Percentiles rank a stretch among this genome's conserved stretches.
These are phyloP conservation scores for Schoenoplectus triqueter DNA, from an alignment of 202 grass and related monocot species.

Conservation along the genomic window DNA sequence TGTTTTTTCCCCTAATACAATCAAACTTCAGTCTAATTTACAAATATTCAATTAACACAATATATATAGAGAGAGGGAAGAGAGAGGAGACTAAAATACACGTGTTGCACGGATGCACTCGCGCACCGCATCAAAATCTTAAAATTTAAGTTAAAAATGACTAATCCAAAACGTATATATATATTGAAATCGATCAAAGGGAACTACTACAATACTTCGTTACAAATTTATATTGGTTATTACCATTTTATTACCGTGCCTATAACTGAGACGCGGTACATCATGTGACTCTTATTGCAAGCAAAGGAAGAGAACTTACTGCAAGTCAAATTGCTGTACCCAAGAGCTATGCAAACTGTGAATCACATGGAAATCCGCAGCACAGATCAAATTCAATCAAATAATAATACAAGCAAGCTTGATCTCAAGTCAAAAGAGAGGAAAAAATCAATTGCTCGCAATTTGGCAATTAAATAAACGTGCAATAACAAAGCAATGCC, in stretches of 20 bases:
- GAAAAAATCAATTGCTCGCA: background rate
- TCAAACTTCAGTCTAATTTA: too few relatives aligned
- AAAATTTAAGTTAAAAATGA: too few relatives aligned
- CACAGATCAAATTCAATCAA: constrained; percentile 20
- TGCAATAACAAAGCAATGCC: background rate
- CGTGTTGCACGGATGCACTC: too few relatives aligned
- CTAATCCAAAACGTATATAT: too few relatives aligned
- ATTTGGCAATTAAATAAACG: constrained; percentile 7
- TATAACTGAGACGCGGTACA: background rate
- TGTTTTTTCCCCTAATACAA: too few relatives aligned
- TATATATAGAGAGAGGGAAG: too few relatives aligned
- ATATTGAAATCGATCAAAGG: too few relatives aligned
- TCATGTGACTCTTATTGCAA: constrained; percentile 28
- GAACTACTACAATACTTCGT: too few relatives aligned
- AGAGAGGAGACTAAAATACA: too few relatives aligned
- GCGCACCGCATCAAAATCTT: too few relatives aligned
- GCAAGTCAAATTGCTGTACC: constrained; percentile 20
- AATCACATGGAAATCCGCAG: constrained; percentile 22
- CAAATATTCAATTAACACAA: too few relatives aligned
- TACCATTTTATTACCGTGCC: background rate
- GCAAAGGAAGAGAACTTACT: background rate
- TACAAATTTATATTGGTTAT: background rate
- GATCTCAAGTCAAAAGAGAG: background rate
- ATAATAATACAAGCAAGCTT: constrained; percentile 19
- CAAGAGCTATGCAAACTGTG: constrained; percentile 12